These are phyloP conservation scores for Talaromyces sp. DNA, from an alignment of 2,329 filamentous ascomycete species.

Conservation along the genomic window DNA sequence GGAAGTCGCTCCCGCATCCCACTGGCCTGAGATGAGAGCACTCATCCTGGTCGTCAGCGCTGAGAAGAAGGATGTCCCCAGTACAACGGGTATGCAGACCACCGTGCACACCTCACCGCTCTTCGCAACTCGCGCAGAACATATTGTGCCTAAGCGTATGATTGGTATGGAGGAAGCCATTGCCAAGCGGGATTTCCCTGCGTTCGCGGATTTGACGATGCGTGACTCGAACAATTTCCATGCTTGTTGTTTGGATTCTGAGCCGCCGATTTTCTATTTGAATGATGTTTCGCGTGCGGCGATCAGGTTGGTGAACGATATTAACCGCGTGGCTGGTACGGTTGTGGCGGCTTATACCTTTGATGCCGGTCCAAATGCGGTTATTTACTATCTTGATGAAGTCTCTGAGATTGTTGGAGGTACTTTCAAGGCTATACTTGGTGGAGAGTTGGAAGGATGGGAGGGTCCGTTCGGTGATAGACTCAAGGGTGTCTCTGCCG, in stretches of 20 bases:
- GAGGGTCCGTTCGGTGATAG: constrained; percentile 58
- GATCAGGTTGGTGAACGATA: constrained; percentile 81
- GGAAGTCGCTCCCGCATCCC: constrained; percentile 79
- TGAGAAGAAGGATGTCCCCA: constrained; percentile 92
- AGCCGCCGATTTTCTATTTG: constrained; percentile 97
- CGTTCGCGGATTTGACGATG: constrained; percentile 91
- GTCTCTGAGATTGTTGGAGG: constrained; percentile 72
- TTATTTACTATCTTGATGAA: constrained; percentile 89
- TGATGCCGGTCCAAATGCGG: constrained; percentile 93
- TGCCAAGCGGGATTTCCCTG: constrained; percentile 72
- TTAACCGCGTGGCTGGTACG: constrained; percentile 77
- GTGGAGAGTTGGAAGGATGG: constrained; percentile 55
- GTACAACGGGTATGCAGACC: constrained; percentile 93
- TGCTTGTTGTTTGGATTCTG: constrained; percentile 88
- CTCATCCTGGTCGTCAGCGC: constrained; percentile 87
- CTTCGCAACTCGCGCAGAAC: constrained; percentile 71
- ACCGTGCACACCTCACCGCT: constrained; percentile 89
- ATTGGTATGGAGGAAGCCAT: constrained; percentile 80
- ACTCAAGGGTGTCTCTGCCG: constrained; percentile 52
- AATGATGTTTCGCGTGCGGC: constrained; percentile 89
- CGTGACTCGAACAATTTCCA: constrained; percentile 97
- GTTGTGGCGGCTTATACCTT: constrained; percentile 93
- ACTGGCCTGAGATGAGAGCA: constrained; percentile 96
- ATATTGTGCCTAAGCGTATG: constrained; percentile 83
- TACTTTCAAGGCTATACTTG: constrained; percentile 73